A percentile compares a stretch with the other conserved stretches of the same genome.
These are phyloP conservation scores for Trichosporon faecale DNA, from an alignment of 1,284 basidiomycete genomes.

Conservation along the genomic window DNA sequence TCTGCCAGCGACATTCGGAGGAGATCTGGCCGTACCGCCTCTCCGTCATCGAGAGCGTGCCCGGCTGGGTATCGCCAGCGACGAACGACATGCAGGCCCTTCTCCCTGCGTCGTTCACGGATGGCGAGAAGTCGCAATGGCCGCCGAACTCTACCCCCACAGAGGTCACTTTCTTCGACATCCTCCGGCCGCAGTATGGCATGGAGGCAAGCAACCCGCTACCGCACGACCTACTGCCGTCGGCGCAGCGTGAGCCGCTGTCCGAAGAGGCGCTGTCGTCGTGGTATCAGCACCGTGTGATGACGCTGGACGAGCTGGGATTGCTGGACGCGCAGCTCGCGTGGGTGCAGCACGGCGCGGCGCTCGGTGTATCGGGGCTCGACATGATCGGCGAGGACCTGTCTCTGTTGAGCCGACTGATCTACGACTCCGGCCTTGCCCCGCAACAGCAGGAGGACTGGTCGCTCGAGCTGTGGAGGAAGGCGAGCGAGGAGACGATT, in stretches of 20 bases:
- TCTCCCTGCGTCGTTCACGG: slow-evolving; percentile 62
- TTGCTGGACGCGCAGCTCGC: slow-evolving; percentile 74
- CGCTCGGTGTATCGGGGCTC: slow-evolving; percentile 70
- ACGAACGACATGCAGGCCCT: slow-evolving; percentile 60
- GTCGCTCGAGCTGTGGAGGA: slow-evolving; percentile 69
- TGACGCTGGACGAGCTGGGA: slow-evolving; percentile 66
- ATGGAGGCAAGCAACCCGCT: slow-evolving; percentile 1
- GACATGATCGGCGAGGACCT: slow-evolving; percentile 87
- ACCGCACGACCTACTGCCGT: slow-evolving; percentile 24
- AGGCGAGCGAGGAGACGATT: slow-evolving; percentile 63
- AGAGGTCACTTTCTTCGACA: slow-evolving; percentile 18
- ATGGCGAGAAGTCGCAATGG: slow-evolving; percentile 51
- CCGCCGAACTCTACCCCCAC: slow-evolving; percentile 1
- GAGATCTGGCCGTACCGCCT: slow-evolving; percentile 68
- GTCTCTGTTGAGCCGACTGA: slow-evolving; percentile 73
- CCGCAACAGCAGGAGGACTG: slow-evolving; percentile 55
- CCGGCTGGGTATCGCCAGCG: slow-evolving; percentile 64
- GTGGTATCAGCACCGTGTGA: slow-evolving; percentile 72
- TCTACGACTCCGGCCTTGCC: slow-evolving; percentile 65
- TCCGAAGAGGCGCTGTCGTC: slow-evolving; percentile 55
- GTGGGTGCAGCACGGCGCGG: slow-evolving; percentile 77
- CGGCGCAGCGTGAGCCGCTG: slow-evolving; percentile 8
- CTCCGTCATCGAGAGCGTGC: slow-evolving; percentile 66
- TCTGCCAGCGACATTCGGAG: slow-evolving; percentile 60
- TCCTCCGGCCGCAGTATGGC: slow-evolving; percentile 12